Percentiles rank a stretch among this genome's conserved stretches.
phyloP scores from a whole-genome alignment of 2,329 filamentous ascomycete species.

The Seiridium cupressi region DNA sequence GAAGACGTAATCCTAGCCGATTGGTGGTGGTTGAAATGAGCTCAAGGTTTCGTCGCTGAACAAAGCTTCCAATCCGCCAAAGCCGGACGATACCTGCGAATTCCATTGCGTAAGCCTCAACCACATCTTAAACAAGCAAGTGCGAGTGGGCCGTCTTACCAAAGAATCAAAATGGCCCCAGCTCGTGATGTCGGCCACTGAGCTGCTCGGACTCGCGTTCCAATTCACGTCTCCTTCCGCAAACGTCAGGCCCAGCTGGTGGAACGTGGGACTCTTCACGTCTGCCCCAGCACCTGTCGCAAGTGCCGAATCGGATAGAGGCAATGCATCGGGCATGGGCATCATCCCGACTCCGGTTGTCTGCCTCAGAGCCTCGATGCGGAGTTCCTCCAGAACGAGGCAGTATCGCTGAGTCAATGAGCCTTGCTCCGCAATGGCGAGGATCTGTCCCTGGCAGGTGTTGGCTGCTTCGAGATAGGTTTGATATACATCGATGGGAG shows the following conservation, averaged over 20 bases:
- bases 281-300: not conserved
- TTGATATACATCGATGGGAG: conserved; percentile 8
- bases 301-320: not conserved
- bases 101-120: not conserved
- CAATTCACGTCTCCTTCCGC: conserved; percentile 8
- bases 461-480: conserved; percentile 17
- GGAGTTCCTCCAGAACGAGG: conserved; percentile 24
- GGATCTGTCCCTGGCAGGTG: conserved; percentile 18
- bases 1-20: not conserved
- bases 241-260: not conserved
- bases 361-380: conserved; percentile 12
- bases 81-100: not conserved
- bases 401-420: conserved; percentile 23
- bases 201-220: conserved; percentile 11
- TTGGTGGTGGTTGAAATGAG: not conserved
- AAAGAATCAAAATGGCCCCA: conserved; percentile 25
- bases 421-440: conserved; percentile 15
- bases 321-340: not conserved
- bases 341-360: not conserved
- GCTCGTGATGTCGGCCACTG: conserved; percentile 16
- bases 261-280: not conserved
- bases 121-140: not conserved
- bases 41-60: not conserved
- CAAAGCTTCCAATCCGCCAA: not conserved
- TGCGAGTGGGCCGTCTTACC: conserved; percentile 8